Percentiles rank a stretch among this genome's conserved stretches.
Conservation (phyloP, 257 asterid species). For the Fraxinus anomala region DNA sequence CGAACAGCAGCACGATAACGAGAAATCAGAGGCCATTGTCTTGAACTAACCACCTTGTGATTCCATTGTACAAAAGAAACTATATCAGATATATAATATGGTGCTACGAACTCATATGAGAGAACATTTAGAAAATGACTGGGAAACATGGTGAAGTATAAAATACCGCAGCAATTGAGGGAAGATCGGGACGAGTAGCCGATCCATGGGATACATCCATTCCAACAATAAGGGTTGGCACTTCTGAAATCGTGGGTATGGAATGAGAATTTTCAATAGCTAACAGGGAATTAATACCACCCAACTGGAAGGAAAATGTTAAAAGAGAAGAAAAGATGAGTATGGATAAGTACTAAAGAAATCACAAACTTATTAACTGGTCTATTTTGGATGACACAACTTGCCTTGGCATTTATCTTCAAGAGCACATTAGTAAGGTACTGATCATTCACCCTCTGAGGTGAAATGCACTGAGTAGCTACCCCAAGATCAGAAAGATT, state of each 20-base stretch:
- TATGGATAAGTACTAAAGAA: neutral
- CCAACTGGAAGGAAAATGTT: constrained; percentile 47
- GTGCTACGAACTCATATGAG: neutral
- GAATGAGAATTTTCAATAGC: constrained; percentile 38
- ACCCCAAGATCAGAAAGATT: constrained; percentile 57
- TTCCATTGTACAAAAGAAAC: constrained; percentile 6
- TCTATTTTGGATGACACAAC: constrained; percentile 4
- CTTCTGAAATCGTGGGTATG: constrained; percentile 43
- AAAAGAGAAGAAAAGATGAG: neutral
- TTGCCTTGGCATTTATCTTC: constrained; percentile 72
- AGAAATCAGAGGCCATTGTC: constrained; percentile 69
- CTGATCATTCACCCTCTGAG: constrained; percentile 64
- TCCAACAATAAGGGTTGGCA: constrained; percentile 69
- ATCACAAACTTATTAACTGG: neutral
- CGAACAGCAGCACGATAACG: constrained; percentile 69
- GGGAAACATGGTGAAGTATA: neutral
- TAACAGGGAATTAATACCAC: constrained; percentile 65
- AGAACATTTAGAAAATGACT: neutral
- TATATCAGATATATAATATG: neutral
- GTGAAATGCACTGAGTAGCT: constrained; percentile 70
- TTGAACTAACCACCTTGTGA: constrained; percentile 67
- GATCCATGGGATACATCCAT: constrained; percentile 92
- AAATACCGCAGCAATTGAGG: constrained; percentile 72
- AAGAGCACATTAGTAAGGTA: constrained; percentile 66
- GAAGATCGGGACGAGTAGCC: constrained; percentile 70